A percentile compares a stretch with the other conserved stretches of the same genome.
Conservation (phyloP, 139 green algal genomes). For the Haematococcus sp. region DNA sequence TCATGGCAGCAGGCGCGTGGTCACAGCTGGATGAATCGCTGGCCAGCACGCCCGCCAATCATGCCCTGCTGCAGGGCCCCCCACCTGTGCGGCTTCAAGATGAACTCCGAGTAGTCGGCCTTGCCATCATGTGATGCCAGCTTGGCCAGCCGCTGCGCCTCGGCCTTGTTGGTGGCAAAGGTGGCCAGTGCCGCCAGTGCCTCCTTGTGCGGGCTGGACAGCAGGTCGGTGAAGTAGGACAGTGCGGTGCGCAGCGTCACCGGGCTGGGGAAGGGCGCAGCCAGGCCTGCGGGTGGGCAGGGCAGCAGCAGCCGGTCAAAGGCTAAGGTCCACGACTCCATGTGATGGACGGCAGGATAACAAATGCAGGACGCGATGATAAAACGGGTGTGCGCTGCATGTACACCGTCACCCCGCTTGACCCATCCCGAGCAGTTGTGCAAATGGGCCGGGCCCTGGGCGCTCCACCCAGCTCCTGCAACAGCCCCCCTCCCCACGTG, state of each 20-base stretch:
- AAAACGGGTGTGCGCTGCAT: too few relatives aligned
- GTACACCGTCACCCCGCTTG: too few relatives aligned
- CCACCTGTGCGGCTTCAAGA: conserved; percentile 45
- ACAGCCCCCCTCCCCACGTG: too few relatives aligned
- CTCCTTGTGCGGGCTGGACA: conserved; percentile 68
- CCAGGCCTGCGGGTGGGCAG: conserved; percentile 39
- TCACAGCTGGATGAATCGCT: not conserved
- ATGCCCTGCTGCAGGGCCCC: not conserved
- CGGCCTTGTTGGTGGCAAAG: conserved; percentile 52
- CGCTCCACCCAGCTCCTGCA: too few relatives aligned
- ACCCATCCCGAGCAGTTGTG: too few relatives aligned
- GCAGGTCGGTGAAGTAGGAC: conserved; percentile 77
- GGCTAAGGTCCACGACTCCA: too few relatives aligned
- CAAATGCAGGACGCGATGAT: too few relatives aligned
- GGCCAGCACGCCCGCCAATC: not conserved
- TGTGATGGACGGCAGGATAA: too few relatives aligned
- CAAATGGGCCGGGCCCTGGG: too few relatives aligned
- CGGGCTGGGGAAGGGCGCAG: conserved; percentile 60
- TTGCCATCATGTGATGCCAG: conserved; percentile 69
- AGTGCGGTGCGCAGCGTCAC: conserved; percentile 69
- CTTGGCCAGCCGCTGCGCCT: conserved; percentile 57
- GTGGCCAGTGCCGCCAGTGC: conserved; percentile 73
- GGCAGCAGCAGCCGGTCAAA: too few relatives aligned
- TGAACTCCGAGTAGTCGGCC: conserved; percentile 65
- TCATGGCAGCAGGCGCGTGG: not conserved